Base-by-base conservation (phyloP, 352 stramenopile genomes). In the Globisporangium perplexum region DNA sequence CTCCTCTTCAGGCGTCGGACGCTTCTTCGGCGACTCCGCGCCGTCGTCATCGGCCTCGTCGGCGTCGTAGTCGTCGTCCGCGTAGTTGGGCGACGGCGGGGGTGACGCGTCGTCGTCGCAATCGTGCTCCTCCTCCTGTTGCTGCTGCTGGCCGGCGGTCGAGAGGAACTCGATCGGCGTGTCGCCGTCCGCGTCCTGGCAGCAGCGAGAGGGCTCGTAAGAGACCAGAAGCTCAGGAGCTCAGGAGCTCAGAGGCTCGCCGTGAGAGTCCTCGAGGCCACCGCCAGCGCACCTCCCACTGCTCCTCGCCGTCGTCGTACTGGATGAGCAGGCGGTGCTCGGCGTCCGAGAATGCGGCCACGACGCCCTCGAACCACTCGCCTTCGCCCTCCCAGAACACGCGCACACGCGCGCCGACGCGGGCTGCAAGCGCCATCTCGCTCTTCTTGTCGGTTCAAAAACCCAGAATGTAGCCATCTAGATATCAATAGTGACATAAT, bases 251-350 rank as follows among this genome's bases (percentile, higher is more conserved):
- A n/a, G n/a, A n/a, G n/a, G n/a, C n/a, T n/a, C n/a, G n/a, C n/a
- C n/a, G n/a, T n/a, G n/a, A n/a, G n/a, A n/a, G n/a, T n/a, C n/a
- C n/a, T n/a, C n/a, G n/a, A n/a, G n/a, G n/a, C n/a, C n/a, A n/a
- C n/a, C n/a, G n/a, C n/a, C n/a, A 6, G 24, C 43, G 42, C 10
- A 59, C 66, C 74, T 91, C 81, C 81, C 81, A 91, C 54, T 88
- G 81, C 61, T 87, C 67, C 48, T 91, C 77, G 30, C 81, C 76
- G 54, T 91, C 81, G 47, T 87, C 76, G 45, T 90, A 90, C 50
- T 71, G 54, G n/a, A 90, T 63, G 53, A 74, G 86, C 50, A 78
- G 87, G 18, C 79, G 76, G 18, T 14, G 41, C 28, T 48, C 66
- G 17, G 68, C 56, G 1, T 50, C 22, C 1, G 60, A 60, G 30